Evolutionary conservation across 2,329 filamentous ascomycete species (phyloP), one percentile per base, ranked within the genome.

Genomic region (Pseudocercospora cruenta): DNA sequence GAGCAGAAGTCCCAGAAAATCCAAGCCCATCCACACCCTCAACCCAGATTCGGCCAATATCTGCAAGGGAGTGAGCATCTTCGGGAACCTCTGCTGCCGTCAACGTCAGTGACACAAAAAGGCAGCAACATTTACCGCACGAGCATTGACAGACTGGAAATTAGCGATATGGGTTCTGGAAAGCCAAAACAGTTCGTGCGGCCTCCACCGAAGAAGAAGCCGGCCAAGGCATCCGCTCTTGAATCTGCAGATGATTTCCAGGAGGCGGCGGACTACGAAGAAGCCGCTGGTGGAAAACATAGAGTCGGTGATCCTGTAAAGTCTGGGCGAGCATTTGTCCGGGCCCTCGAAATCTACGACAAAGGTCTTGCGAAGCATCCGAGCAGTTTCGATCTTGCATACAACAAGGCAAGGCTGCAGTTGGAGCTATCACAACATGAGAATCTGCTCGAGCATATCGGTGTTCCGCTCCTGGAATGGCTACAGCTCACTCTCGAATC

Each of bases 251-350:
- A 91, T 79, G 90, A 91, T 69, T 92, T 87, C 72, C 83, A 91
- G 60, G 88, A 87, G 67, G 86, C 84, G 24, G 90, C 89, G 10
- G 89, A 91, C 62, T 86, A 89, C 33, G 84, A 88, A 66, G 90
- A 93, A 78, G 88, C 91, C 77, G 87, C 87, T 4, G 90, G 88
- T 6, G 89, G 90, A 68, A 93, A 93, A 83, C 91, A 90, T 87
- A 84, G 90, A 58, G 89, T 85, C 43, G 90, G 90, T 22, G 90
- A 93, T 75, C 84, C 88, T 21, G 85, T 82, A 58, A 92, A 92
- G 72, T 85, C 86, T 4, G 82, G 84, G 69, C 81, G 87, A 55
- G 87, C 87, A 70, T 88, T 87, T 74, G 82, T 87, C 69, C 82
- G 88, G 67, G 90, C 90, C 12, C 84, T 91, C 60, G 85, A 90